These are phyloP conservation scores for Macroventuria anomochaeta DNA, from an alignment of 2,329 filamentous ascomycete species.

Conservation along the genomic window DNA sequence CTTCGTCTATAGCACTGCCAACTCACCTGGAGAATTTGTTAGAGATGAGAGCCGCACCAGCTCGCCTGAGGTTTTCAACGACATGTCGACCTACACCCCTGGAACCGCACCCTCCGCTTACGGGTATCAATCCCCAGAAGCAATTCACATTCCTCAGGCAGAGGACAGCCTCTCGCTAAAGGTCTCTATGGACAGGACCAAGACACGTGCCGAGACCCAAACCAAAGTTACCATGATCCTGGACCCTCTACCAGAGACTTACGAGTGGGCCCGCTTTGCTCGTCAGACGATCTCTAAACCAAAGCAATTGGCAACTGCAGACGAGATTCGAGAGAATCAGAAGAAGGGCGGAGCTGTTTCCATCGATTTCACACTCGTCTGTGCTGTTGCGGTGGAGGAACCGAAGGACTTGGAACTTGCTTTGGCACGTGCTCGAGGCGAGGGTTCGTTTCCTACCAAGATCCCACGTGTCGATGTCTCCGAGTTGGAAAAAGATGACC, in stretches of 20 bases:
- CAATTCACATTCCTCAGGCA: conserved; percentile 38
- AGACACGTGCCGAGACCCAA: conserved; percentile 95
- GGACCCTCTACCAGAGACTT: conserved; percentile 74
- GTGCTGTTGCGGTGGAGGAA: conserved; percentile 88
- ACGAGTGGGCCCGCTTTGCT: conserved; percentile 84
- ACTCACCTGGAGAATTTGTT: conserved; percentile 40
- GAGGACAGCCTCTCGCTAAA: conserved; percentile 29
- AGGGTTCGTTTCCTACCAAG: conserved; percentile 48
- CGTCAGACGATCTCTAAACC: conserved; percentile 93
- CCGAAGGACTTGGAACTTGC: conserved; percentile 70
- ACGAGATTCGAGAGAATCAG: conserved; percentile 74
- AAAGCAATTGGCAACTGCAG: conserved; percentile 81
- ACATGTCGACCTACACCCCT: conserved; percentile 20
- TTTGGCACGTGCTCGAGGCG: conserved; percentile 63
- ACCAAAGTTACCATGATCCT: conserved; percentile 86
- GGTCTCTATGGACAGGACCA: conserved; percentile 53
- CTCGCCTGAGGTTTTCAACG: conserved; percentile 39
- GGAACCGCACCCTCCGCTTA: conserved; percentile 15
- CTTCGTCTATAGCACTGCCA: conserved; percentile 42
- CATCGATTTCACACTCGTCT: conserved; percentile 66
- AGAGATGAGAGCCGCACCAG: conserved; percentile 40
- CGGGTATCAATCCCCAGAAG: conserved; percentile 28
- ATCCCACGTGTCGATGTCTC: conserved; percentile 49
- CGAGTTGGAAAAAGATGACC: conserved; percentile 63
- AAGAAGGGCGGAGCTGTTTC: conserved; percentile 60